These are phyloP conservation scores for Phytopythium cucurbitacearum DNA, from an alignment of 352 stramenopile genomes.

Conservation along the genomic window DNA sequence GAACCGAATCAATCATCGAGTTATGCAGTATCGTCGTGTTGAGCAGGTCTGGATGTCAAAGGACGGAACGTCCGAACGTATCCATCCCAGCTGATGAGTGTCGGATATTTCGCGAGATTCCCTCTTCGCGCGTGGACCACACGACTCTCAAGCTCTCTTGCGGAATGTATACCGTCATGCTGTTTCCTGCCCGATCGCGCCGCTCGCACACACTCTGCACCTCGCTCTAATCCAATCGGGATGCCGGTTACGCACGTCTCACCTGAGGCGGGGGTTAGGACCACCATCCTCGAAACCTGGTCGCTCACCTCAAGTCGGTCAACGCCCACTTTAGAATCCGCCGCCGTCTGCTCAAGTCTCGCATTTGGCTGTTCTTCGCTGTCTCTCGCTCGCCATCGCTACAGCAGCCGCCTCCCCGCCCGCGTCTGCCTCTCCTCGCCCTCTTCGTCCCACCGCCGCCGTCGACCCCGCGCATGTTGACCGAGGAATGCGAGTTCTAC, in stretches of 20 bases:
- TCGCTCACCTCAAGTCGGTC: no score
- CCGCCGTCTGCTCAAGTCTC: conserved; percentile 1
- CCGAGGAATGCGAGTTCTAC: conserved; percentile 51
- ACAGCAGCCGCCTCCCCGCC: neutral
- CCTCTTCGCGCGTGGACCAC: neutral
- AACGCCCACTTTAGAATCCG: conserved; percentile 2
- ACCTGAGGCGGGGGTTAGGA: no score
- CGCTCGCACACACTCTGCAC: no score
- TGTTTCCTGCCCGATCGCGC: no score
- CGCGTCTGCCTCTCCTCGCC: neutral
- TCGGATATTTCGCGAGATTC: neutral
- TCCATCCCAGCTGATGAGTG: conserved; percentile 4
- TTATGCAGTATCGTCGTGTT: no score
- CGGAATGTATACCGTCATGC: neutral
- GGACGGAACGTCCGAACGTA: neutral
- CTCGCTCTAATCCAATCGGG: no score
- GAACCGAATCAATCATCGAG: no score
- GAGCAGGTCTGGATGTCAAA: neutral
- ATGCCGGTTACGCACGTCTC: no score
- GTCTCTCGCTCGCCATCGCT: neutral
- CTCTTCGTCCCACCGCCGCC: conserved; percentile 2
- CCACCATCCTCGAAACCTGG: no score
- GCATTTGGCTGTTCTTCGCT: neutral
- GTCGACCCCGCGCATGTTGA: conserved; percentile 16
- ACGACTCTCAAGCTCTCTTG: neutral